Evolutionary conservation across 768 basidiomycete genomes (phyloP).

Genomic region (Pleurotus ostreatus): DNA sequence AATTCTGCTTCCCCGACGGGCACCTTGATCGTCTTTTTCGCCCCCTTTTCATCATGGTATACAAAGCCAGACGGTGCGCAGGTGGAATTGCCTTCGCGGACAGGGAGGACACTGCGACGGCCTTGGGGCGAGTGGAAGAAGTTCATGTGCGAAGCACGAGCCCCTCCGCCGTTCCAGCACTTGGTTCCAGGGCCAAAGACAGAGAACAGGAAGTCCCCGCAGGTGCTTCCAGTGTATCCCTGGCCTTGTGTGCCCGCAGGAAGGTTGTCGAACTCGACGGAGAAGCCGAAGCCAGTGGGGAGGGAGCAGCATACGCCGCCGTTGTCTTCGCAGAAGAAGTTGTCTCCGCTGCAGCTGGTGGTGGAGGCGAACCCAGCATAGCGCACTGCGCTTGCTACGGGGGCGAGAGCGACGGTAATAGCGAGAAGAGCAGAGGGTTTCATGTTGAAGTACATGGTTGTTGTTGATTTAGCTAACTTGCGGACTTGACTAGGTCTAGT

Average conservation of each 20-base stretch:
- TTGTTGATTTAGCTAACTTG: background rate
- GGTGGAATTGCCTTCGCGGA: background rate
- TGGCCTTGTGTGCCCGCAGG: slow-evolving; percentile 5
- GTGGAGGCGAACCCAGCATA: slow-evolving; percentile 7
- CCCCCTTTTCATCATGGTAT: background rate
- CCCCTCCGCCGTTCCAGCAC: slow-evolving; percentile 8
- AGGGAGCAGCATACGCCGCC: slow-evolving; percentile 2
- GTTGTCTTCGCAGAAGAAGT: slow-evolving; percentile 6
- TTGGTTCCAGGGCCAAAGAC: slow-evolving; percentile 2
- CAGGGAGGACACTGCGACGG: background rate
- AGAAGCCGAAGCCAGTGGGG: slow-evolving; percentile 8
- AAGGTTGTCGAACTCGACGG: slow-evolving; percentile 2
- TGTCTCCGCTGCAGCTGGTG: background rate
- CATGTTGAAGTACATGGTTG: slow-evolving; percentile 1
- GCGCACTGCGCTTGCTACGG: background rate
- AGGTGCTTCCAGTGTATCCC: slow-evolving; percentile 8
- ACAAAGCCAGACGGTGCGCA: background rate
- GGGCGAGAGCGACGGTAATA: background rate
- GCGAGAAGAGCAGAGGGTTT: background rate
- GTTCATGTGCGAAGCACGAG: slow-evolving; percentile 6
- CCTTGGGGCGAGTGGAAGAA: slow-evolving; percentile 4
- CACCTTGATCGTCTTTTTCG: background rate
- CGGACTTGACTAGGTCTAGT: no score
- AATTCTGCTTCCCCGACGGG: background rate
- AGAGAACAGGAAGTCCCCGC: slow-evolving; percentile 3